Conservation (phyloP, 177 flowering plant genomes). For the Telopea speciosissima region DNA sequence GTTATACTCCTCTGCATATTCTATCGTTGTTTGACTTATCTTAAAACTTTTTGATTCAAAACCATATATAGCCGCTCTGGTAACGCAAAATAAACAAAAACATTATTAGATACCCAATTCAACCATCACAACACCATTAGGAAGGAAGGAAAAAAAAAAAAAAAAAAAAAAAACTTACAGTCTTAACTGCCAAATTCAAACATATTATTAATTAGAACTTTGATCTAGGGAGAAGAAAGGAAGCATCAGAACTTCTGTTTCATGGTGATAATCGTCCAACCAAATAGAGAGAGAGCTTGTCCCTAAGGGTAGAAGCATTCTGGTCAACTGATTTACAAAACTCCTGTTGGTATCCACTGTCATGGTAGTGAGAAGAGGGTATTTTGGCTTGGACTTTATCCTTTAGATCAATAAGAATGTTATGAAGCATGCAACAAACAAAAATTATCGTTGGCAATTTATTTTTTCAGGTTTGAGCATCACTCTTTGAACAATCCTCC, state of each 20-base stretch:
- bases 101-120: too few species aligned
- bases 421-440: conserved; percentile 84
- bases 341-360: conserved; percentile 48
- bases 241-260: conserved; percentile 5
- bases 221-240: too few species aligned
- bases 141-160: too few species aligned
- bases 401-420: conserved; percentile 73
- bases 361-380: conserved; percentile 51
- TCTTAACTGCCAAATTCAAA: too few species aligned
- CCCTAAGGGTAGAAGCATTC: conserved; percentile 47
- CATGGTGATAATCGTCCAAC: conserved; percentile 37
- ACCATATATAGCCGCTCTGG: too few species aligned
- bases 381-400: conserved; percentile 55
- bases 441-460: conserved; percentile 70
- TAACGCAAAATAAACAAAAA: too few species aligned
- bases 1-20: too few species aligned
- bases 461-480: conserved; percentile 92
- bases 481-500: conserved; percentile 67
- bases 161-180: too few species aligned
- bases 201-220: too few species aligned
- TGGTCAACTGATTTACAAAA: conserved; percentile 38
- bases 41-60: too few species aligned
- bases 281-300: conserved; percentile 45
- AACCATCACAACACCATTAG: too few species aligned
- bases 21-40: too few species aligned